These are phyloP conservation scores for Schwanniomyces etchellsii DNA, from an alignment of 1,139 yeast species.

Conservation along the genomic window DNA sequence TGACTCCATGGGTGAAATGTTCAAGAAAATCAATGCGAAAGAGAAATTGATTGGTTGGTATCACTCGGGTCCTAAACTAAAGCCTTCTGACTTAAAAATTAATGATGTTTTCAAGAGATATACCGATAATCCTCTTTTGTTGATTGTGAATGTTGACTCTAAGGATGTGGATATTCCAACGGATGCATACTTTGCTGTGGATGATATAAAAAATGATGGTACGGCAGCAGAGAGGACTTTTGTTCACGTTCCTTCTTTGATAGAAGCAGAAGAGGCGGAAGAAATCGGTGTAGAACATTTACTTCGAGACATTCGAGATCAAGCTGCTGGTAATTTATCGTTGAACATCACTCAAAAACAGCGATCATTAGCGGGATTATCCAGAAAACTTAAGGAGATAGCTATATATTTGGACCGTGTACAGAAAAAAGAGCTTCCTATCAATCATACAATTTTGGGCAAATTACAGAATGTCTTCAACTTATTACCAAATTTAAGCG, in stretches of 20 bases:
- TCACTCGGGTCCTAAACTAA: conserved; percentile 93
- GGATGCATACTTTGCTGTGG: conserved; percentile 90
- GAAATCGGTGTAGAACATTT: conserved; percentile 98
- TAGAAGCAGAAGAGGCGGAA: conserved; percentile 98
- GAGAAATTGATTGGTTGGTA: conserved; percentile 98
- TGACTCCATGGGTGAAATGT: conserved; percentile 97
- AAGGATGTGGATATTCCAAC: conserved; percentile 84
- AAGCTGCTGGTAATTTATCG: conserved; percentile 90
- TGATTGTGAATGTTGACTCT: conserved; percentile 91
- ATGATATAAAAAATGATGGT: conserved; percentile 97
- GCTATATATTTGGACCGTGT: conserved; percentile 77
- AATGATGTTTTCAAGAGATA: conserved; percentile 85
- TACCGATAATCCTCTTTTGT: conserved; percentile 73
- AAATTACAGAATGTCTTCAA: conserved; percentile 94
- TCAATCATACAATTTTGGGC: conserved; percentile 86
- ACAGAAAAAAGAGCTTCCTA: conserved; percentile 64
- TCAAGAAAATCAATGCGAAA: conserved; percentile 93
- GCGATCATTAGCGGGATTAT: conserved; percentile 82
- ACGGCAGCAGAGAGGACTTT: conserved; percentile 89
- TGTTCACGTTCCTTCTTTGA: conserved; percentile 85
- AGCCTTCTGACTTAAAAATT: conserved; percentile 82
- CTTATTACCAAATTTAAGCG: conserved; percentile 74
- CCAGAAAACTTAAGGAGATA: conserved; percentile 73
- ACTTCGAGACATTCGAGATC: conserved; percentile 90
- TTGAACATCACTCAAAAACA: conserved; percentile 84